Evolutionary conservation across 2,329 filamentous ascomycete genomes (phyloP).

Genomic region (Mariannaea sp.): DNA sequence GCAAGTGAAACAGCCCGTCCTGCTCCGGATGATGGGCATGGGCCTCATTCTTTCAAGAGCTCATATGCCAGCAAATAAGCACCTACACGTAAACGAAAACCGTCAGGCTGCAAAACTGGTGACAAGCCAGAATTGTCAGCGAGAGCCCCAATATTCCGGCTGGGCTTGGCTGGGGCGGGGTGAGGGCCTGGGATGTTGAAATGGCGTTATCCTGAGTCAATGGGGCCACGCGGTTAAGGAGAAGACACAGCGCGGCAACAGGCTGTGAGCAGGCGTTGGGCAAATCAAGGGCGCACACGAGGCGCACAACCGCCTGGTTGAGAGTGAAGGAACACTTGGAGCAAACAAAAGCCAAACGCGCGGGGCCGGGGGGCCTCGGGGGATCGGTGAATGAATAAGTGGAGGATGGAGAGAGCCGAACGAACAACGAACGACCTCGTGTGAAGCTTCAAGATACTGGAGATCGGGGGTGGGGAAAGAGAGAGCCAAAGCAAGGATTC

Average conservation of each 20-base stretch:
- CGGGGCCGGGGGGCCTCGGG: too few species aligned
- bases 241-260: background rate
- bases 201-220: constrained; percentile 2
- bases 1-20: constrained; percentile 54
- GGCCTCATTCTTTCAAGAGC: constrained; percentile 33
- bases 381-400: constrained; percentile 30
- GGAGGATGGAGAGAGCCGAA: constrained; percentile 25
- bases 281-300: background rate
- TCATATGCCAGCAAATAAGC: background rate
- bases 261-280: background rate
- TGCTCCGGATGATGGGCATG: constrained; percentile 44
- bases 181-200: too few species aligned
- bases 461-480: constrained; percentile 10
- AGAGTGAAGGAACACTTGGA: constrained; percentile 19
- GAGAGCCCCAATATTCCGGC: background rate
- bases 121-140: constrained; percentile 6
- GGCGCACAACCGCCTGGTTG: constrained; percentile 1
- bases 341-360: constrained; percentile 20
- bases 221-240: constrained; percentile 8
- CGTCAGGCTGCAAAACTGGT: background rate
- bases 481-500: constrained; percentile 1
- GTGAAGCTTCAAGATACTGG: constrained; percentile 5
- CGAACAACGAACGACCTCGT: constrained; percentile 26
- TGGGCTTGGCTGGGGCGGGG: too few species aligned
- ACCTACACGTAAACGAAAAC: background rate